Percentiles rank a stretch among this genome's conserved stretches.
These are phyloP conservation scores for Neonectria coccinea DNA, from an alignment of 2,329 filamentous ascomycete species.

Conservation along the genomic window DNA sequence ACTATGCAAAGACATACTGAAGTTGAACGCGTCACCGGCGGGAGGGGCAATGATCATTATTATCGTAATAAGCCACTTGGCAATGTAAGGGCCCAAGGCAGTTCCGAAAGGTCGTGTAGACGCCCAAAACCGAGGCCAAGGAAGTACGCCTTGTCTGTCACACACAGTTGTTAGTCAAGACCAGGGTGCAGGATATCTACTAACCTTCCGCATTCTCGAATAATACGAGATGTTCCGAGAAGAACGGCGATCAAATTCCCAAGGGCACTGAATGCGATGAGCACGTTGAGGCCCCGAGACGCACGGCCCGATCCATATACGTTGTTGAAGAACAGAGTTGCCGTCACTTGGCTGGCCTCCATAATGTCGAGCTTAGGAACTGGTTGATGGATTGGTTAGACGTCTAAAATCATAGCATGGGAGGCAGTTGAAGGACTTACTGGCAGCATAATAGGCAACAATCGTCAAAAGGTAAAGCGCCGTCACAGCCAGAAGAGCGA, in stretches of 20 bases:
- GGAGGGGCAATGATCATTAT: slow-evolving; percentile 71
- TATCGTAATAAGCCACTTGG: slow-evolving; percentile 68
- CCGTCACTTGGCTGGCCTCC: slow-evolving; percentile 63
- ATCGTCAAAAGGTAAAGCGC: slow-evolving; percentile 68
- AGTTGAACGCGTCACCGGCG: slow-evolving; percentile 73
- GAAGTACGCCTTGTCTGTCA: slow-evolving; percentile 69
- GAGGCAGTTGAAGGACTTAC: slow-evolving; percentile 34
- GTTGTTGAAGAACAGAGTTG: slow-evolving; percentile 68
- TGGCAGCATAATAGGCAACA: slow-evolving; percentile 69
- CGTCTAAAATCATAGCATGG: not conserved
- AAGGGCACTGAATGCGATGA: slow-evolving; percentile 67
- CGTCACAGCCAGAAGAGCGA: slow-evolving; percentile 63
- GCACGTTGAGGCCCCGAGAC: slow-evolving; percentile 66
- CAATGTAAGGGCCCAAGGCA: slow-evolving; percentile 66
- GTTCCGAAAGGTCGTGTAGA: slow-evolving; percentile 73
- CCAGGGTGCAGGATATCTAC: not conserved
- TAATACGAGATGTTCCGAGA: slow-evolving; percentile 65
- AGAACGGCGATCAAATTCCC: slow-evolving; percentile 68
- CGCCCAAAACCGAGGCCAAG: slow-evolving; percentile 69
- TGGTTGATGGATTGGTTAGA: slow-evolving; percentile 21
- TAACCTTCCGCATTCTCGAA: slow-evolving; percentile 68
- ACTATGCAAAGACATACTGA: slow-evolving; percentile 53
- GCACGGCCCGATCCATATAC: slow-evolving; percentile 65
- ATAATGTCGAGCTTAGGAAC: slow-evolving; percentile 65
- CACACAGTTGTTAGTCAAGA: not conserved